Conservation (phyloP, 805 yeast genomes). For the Starmerella roubikii region DNA sequence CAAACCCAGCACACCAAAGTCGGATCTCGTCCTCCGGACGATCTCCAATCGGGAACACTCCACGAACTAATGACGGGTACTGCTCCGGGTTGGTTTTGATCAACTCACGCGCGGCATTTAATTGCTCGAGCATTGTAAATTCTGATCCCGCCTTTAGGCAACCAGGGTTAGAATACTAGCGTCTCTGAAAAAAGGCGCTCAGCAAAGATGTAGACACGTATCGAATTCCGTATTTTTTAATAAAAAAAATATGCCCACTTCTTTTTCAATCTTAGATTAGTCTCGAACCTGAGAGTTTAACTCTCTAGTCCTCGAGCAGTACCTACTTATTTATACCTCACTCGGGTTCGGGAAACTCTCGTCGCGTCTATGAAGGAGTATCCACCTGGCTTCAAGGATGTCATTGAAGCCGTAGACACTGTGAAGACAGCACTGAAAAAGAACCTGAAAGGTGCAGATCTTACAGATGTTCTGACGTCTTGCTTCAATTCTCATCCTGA, state of each 20-base stretch:
- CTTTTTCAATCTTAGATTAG: too few species aligned
- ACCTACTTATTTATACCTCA: too few species aligned
- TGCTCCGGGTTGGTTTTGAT: conserved; percentile 26
- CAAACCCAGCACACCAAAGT: conserved; percentile 28
- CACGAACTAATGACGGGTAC: conserved; percentile 27
- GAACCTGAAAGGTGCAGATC: background rate
- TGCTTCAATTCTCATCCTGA: conserved; percentile 1
- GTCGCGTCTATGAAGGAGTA: background rate
- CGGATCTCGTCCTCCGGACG: conserved; percentile 25
- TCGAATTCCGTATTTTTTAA: too few species aligned
- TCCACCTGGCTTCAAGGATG: conserved; percentile 1
- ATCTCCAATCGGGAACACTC: conserved; percentile 28
- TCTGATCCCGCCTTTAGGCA: too few species aligned
- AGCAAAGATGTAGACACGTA: too few species aligned
- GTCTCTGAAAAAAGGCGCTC: too few species aligned
- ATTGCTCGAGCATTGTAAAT: conserved; percentile 21
- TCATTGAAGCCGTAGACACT: background rate
- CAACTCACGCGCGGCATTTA: conserved; percentile 27
- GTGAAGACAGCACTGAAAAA: background rate
- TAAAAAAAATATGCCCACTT: too few species aligned
- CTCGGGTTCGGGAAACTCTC: too few species aligned
- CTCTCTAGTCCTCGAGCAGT: too few species aligned
- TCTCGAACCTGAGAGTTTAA: too few species aligned
- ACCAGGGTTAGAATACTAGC: too few species aligned
- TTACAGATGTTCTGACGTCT: background rate